phyloP scores from a whole-genome alignment of 192 early-diverging fungal species.

The Podila verticillata region DNA sequence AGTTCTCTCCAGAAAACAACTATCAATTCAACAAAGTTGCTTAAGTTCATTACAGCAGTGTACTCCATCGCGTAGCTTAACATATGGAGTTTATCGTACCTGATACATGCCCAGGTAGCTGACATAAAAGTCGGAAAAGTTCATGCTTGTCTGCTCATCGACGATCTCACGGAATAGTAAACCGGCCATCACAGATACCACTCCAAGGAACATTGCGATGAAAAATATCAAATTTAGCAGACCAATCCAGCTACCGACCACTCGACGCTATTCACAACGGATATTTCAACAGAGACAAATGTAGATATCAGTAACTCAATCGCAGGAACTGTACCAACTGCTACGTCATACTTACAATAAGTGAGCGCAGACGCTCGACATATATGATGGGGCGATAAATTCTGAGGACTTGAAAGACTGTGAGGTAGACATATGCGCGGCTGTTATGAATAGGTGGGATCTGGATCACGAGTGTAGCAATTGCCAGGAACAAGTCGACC shows the following conservation, averaged over 20 bases:
- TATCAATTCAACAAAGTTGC: conserved; percentile 14
- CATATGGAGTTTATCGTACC: conserved; percentile 25
- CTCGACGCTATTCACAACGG: conserved; percentile 44
- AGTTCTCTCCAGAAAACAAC: conserved; percentile 71
- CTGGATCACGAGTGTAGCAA: conserved; percentile 60
- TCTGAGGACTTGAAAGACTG: conserved; percentile 62
- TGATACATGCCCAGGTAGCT: conserved; percentile 64
- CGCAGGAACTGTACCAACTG: too few relatives aligned
- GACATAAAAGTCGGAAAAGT: conserved; percentile 61
- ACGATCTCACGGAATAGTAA: conserved; percentile 38
- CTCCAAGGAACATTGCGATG: conserved; percentile 59
- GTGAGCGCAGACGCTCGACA: conserved; percentile 52
- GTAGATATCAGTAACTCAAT: too few relatives aligned
- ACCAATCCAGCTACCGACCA: conserved; percentile 67
- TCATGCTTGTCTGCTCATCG: conserved; percentile 8
- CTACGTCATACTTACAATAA: conserved; percentile 52
- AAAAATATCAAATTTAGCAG: conserved; percentile 67
- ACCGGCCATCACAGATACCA: conserved; percentile 61
- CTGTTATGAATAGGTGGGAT: conserved; percentile 57
- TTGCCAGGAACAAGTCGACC: conserved; percentile 58
- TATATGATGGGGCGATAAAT: conserved; percentile 63
- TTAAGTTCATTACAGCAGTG: too few relatives aligned
- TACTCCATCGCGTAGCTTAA: too few relatives aligned
- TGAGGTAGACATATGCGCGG: conserved; percentile 57
- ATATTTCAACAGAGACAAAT: too few relatives aligned